Evolutionary conservation across 2,329 filamentous ascomycete species (phyloP), one percentile per base, ranked within the genome.

Genomic region (Nemania abortiva): DNA sequence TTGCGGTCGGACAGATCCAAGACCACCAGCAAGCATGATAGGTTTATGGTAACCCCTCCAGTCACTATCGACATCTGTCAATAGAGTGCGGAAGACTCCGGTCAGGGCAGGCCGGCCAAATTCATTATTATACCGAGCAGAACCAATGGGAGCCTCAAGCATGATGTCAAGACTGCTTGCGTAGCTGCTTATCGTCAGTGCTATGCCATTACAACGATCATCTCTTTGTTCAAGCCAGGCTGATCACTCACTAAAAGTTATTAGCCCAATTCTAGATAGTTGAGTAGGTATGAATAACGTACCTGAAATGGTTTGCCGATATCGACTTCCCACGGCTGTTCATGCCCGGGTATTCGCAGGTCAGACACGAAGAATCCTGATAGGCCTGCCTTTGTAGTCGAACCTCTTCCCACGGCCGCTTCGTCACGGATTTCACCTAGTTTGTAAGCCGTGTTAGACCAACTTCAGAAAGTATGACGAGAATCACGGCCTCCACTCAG

Each of bases 141-240:
- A 96, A 42, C 96, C 96, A 74, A 99, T 96, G 0, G 96, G 96
- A 0, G 94, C 96, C 79, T 99, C 95, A 11, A 98, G 86, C 95
- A 99, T 98, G 75, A 99, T 98, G 78, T 98, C 95, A 45, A 98
- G 84, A 82, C 92, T 94, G 83, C 93, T 97, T 22, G 96, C 95
- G 77, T 97, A 96, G 81, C 70, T 72, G 45, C 15, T 63, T 64
- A 7, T 29, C 10, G 59, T 68, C 55, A 72, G 58, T 50, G n/a
- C 11, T 20, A 47, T 50, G 29, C 22, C n/a, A n/a, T 45, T 52
- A 3, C n/a, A 42, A n/a, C 20, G 1, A 6, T n/a, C 5, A 29
- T 22, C 27, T 9, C 13, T n/a, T 3, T 37, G 15, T 4, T 31
- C 10, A 3, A 54, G 7, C 18, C 7, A 13, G 29, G 10, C 6